These are phyloP conservation scores for Fusarium sulawesiense DNA, from an alignment of 2,329 filamentous ascomycete species.

Conservation along the genomic window DNA sequence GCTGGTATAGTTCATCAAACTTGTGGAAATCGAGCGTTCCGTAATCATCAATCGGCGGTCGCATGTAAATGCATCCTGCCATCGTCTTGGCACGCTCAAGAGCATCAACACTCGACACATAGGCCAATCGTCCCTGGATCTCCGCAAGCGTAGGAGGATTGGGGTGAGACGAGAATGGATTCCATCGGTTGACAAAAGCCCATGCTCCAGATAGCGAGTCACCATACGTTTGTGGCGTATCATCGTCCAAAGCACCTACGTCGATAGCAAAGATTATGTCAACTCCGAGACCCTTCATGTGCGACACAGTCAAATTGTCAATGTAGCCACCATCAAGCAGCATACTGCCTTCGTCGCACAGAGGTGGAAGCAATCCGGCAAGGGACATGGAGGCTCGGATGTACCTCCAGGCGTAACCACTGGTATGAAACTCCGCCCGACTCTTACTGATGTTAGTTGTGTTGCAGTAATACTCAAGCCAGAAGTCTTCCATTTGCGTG, in stretches of 20 bases:
- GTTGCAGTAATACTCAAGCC: slow-evolving; percentile 99
- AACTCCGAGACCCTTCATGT: slow-evolving; percentile 95
- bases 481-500: slow-evolving; percentile 98
- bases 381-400: slow-evolving; percentile 97
- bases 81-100: slow-evolving; percentile 92
- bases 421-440: slow-evolving; percentile 90
- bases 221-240: slow-evolving; percentile 90
- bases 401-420: slow-evolving; percentile 97
- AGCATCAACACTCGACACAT: slow-evolving; percentile 94
- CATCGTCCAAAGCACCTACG: slow-evolving; percentile 91
- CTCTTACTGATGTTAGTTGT: slow-evolving; percentile 98
- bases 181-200: slow-evolving; percentile 96
- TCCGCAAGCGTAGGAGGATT: slow-evolving; percentile 96
- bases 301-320: slow-evolving; percentile 94
- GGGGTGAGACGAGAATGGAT: slow-evolving; percentile 86
- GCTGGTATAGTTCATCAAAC: slow-evolving; percentile 94
- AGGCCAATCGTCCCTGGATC: slow-evolving; percentile 93
- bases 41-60: slow-evolving; percentile 92
- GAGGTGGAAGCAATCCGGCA: slow-evolving; percentile 88
- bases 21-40: slow-evolving; percentile 96
- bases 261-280: slow-evolving; percentile 97
- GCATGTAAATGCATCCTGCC: slow-evolving; percentile 94
- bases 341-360: slow-evolving; percentile 98
- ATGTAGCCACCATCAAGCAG: slow-evolving; percentile 96
- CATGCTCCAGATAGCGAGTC: slow-evolving; percentile 95